These are phyloP conservation scores for Fusarium stilboides DNA, from an alignment of 2,329 filamentous ascomycete genomes.

Conservation along the genomic window DNA sequence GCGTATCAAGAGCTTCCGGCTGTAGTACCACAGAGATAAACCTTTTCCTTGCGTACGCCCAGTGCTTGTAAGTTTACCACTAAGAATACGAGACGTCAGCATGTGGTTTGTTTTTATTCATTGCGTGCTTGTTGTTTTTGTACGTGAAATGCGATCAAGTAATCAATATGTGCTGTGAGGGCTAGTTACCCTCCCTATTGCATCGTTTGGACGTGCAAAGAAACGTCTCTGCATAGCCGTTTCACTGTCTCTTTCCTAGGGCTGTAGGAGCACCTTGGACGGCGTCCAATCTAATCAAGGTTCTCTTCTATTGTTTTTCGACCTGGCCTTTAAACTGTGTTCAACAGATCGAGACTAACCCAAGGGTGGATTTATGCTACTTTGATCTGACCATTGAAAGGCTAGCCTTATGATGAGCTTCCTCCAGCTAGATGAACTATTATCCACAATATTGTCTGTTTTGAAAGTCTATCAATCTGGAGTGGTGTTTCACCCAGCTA, in stretches of 20 bases:
- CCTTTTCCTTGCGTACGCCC: neutral
- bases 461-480: constrained; percentile 22
- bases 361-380: constrained; percentile 22
- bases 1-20: constrained; percentile 16
- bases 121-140: neutral
- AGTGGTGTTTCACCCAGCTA: constrained; percentile 19
- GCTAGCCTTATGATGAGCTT: constrained; percentile 22
- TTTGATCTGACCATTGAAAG: constrained; percentile 8
- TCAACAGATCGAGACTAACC: neutral
- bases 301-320: no score
- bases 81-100: constrained; percentile 3
- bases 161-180: no score
- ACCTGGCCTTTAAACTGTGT: neutral
- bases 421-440: neutral
- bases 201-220: neutral
- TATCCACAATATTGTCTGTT: constrained; percentile 27
- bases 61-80: neutral
- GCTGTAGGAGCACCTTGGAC: no score
- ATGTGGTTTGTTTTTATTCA: constrained; percentile 12
- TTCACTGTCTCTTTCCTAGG: neutral
- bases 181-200: neutral
- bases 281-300: no score
- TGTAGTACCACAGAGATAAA: neutral
- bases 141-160: neutral
- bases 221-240: neutral